phyloP scores from a whole-genome alignment of 2,329 filamentous ascomycete genomes.

The Gremmenia infestans region DNA sequence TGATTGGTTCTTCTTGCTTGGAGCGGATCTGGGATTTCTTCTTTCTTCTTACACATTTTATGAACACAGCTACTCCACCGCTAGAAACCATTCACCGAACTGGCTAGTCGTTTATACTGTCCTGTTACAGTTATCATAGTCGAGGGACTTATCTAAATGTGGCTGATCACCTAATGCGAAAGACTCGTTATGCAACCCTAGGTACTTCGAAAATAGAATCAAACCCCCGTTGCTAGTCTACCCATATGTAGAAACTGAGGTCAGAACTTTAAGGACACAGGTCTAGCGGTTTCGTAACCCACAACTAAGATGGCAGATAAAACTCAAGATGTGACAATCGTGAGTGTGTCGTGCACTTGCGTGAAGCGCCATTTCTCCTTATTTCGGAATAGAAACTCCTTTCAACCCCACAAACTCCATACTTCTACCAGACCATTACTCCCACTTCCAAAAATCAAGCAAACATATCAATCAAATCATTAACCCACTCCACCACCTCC shows the following conservation, averaged over 20 bases:
- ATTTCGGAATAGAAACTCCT: too few species aligned
- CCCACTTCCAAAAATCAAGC: not conserved
- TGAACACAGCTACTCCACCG: slow-evolving; percentile 29
- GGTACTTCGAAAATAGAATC: too few species aligned
- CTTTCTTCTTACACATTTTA: slow-evolving; percentile 19
- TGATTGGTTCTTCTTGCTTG: not conserved
- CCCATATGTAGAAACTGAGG: too few species aligned
- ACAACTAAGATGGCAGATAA: too few species aligned
- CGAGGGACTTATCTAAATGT: slow-evolving; percentile 8
- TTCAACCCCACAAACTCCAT: too few species aligned
- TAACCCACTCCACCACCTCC: slow-evolving; percentile 33
- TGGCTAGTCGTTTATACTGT: slow-evolving; percentile 29
- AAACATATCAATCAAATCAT: slow-evolving; percentile 31
- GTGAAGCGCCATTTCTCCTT: too few species aligned
- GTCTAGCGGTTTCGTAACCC: too few species aligned
- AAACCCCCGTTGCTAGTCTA: too few species aligned
- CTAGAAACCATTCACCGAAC: slow-evolving; percentile 22
- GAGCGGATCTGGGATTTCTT: slow-evolving; percentile 1
- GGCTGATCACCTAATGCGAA: slow-evolving; percentile 10
- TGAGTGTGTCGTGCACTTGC: too few species aligned
- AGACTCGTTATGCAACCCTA: not conserved
- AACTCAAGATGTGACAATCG: too few species aligned
- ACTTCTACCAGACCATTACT: too few species aligned
- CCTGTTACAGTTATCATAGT: slow-evolving; percentile 24
- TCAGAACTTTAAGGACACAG: too few species aligned